A percentile compares a stretch with the other conserved stretches of the same genome.
phyloP scores from a whole-genome alignment of 257 asterid genomes.

The Datura wrightii region DNA sequence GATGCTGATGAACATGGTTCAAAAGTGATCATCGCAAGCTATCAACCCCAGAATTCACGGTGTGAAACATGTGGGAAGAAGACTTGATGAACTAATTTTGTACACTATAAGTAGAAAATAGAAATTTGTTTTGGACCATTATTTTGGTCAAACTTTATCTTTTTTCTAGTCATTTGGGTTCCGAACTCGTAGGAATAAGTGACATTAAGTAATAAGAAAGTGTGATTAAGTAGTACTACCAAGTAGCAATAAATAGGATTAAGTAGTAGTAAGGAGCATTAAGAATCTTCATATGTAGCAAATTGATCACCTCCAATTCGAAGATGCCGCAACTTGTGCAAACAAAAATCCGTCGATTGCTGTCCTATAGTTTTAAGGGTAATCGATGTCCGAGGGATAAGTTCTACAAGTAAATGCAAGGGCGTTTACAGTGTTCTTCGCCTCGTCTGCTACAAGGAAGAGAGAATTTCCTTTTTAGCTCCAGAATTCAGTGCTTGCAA shows the following conservation, averaged over 20 bases:
- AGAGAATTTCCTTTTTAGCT: neutral
- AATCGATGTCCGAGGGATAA: too few species aligned
- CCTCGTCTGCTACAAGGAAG: neutral
- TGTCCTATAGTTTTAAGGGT: too few species aligned
- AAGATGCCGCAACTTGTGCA: neutral
- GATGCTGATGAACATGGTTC: conserved; percentile 14
- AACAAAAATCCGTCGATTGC: neutral
- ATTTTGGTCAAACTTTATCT: too few species aligned
- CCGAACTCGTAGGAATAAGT: too few species aligned
- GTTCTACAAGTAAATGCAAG: too few species aligned
- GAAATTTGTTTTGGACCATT: too few species aligned
- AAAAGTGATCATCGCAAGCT: neutral
- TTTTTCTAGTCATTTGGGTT: too few species aligned
- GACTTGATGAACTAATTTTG: neutral
- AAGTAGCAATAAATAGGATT: neutral
- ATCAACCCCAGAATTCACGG: neutral
- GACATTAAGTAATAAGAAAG: too few species aligned
- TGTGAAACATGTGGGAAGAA: neutral
- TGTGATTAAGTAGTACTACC: too few species aligned
- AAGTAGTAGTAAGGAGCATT: neutral
- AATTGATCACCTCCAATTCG: neutral
- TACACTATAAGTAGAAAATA: too few species aligned
- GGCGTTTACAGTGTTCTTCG: neutral
- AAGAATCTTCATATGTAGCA: neutral
- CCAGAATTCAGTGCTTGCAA: neutral